Evolutionary conservation across 2,329 filamentous ascomycete species (phyloP).

Genomic region (Talaromyces verruculosus): DNA sequence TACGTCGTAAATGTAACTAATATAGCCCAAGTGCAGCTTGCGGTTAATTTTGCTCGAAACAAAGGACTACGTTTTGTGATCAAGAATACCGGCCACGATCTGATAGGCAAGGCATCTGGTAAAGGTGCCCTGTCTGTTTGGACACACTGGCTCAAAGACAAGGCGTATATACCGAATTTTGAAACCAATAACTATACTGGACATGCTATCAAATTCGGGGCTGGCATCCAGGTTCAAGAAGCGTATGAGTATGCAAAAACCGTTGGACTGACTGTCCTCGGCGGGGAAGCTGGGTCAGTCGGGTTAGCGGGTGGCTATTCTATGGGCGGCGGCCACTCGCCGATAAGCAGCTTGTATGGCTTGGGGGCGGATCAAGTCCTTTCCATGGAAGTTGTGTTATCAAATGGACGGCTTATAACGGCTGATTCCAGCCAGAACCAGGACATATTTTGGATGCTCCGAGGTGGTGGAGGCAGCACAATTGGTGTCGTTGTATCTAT

Average conservation of each 20-base stretch:
- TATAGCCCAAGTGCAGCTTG: neutral
- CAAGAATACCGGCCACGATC: slow-evolving; percentile 19
- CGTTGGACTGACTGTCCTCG: slow-evolving; percentile 54
- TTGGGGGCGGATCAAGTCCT: slow-evolving; percentile 61
- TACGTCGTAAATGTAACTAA: neutral
- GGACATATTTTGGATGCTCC: slow-evolving; percentile 65
- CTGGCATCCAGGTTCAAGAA: slow-evolving; percentile 2
- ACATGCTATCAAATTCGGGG: slow-evolving; percentile 10
- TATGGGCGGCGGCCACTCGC: slow-evolving; percentile 61
- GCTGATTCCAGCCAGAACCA: slow-evolving; percentile 51
- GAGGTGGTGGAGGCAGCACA: slow-evolving; percentile 55
- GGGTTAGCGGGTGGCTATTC: slow-evolving; percentile 58
- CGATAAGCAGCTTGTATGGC: slow-evolving; percentile 29
- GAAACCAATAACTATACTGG: slow-evolving; percentile 41
- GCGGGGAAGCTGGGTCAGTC: slow-evolving; percentile 53
- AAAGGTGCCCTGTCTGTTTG: slow-evolving; percentile 44
- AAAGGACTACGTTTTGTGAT: slow-evolving; percentile 11
- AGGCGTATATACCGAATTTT: slow-evolving; percentile 35
- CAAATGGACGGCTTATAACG: slow-evolving; percentile 47
- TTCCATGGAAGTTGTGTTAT: slow-evolving; percentile 45
- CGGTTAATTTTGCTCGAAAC: slow-evolving; percentile 14
- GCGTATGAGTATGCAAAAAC: slow-evolving; percentile 36
- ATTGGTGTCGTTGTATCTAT: slow-evolving; percentile 56
- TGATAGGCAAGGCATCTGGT: slow-evolving; percentile 53
- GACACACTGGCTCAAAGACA: slow-evolving; percentile 29